Percentiles rank a stretch among this genome's conserved stretches.
phyloP scores from a whole-genome alignment of 345 rosid genomes.

The Anacardium occidentale region DNA sequence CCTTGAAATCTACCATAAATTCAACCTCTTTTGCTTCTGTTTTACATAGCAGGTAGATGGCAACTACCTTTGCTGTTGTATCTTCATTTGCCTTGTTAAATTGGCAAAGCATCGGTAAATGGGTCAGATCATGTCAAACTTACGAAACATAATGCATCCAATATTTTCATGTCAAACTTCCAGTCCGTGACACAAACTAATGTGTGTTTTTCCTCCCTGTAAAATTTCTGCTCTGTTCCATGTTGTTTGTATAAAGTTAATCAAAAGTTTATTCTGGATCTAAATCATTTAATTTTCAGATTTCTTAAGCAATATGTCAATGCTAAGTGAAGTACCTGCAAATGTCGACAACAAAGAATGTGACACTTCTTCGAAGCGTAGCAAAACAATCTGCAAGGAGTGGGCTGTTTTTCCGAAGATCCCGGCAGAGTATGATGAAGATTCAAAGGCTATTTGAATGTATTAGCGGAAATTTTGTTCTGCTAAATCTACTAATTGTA shows the following conservation, averaged over 20 bases:
- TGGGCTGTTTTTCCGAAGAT: constrained; percentile 33
- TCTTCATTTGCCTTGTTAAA: too few relatives aligned
- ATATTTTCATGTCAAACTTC: not conserved
- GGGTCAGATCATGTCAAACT: not conserved
- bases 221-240: not conserved
- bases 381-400: constrained; percentile 26
- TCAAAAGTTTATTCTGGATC: not conserved
- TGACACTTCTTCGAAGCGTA: constrained; percentile 20
- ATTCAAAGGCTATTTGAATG: constrained; percentile 28
- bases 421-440: constrained; percentile 21
- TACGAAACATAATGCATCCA: not conserved
- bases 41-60: not conserved
- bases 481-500: constrained; percentile 26
- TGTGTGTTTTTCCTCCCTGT: not conserved
- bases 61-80: not conserved
- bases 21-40: too few relatives aligned
- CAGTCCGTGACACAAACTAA: not conserved
- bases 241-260: not conserved
- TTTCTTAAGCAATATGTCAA: constrained; percentile 17
- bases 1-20: too few relatives aligned
- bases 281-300: constrained; percentile 7
- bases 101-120: too few relatives aligned
- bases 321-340: not conserved
- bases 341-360: constrained; percentile 12
- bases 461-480: constrained; percentile 25